phyloP scores from a whole-genome alignment of 2,329 filamentous ascomycete species.

The Tolypocladium inflatum region DNA sequence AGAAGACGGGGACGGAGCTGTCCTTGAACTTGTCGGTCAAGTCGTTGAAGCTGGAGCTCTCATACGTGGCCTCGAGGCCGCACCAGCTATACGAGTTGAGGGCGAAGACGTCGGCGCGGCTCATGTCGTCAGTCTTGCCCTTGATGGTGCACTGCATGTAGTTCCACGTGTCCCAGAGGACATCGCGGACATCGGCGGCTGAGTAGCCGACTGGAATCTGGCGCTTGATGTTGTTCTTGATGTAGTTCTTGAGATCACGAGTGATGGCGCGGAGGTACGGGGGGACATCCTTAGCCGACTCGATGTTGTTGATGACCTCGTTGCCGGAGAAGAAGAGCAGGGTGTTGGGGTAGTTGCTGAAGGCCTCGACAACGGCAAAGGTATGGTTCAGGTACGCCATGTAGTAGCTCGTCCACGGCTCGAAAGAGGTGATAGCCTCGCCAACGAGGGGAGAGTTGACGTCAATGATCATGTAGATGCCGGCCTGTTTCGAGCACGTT shows the following conservation, averaged over 20 bases:
- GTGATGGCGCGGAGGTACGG: slow-evolving; percentile 69
- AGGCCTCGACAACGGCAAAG: slow-evolving; percentile 57
- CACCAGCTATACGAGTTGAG: slow-evolving; percentile 69
- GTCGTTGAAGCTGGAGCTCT: slow-evolving; percentile 51
- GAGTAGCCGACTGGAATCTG: slow-evolving; percentile 71
- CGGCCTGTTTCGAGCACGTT: slow-evolving; percentile 28
- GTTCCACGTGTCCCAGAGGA: slow-evolving; percentile 66
- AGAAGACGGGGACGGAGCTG: slow-evolving; percentile 66
- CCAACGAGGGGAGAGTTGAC: slow-evolving; percentile 56
- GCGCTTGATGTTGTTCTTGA: slow-evolving; percentile 59
- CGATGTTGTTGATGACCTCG: slow-evolving; percentile 62
- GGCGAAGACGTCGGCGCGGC: slow-evolving; percentile 65
- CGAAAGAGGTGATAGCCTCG: slow-evolving; percentile 43
- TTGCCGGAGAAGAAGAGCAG: slow-evolving; percentile 71
- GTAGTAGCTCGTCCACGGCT: slow-evolving; percentile 53
- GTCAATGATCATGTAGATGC: slow-evolving; percentile 61
- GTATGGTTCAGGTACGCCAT: slow-evolving; percentile 53
- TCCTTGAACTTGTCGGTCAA: slow-evolving; percentile 56
- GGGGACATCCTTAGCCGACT: slow-evolving; percentile 50
- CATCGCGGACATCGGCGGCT: slow-evolving; percentile 65
- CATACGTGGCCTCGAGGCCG: slow-evolving; percentile 48
- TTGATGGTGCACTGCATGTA: slow-evolving; percentile 61
- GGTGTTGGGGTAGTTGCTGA: slow-evolving; percentile 58
- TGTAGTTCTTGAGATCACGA: slow-evolving; percentile 73
- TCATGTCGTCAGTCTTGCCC: slow-evolving; percentile 46